Percentiles rank a stretch among this genome's conserved stretches.
Conservation (phyloP, 805 yeast genomes). For the Suhomyces vadensis region DNA sequence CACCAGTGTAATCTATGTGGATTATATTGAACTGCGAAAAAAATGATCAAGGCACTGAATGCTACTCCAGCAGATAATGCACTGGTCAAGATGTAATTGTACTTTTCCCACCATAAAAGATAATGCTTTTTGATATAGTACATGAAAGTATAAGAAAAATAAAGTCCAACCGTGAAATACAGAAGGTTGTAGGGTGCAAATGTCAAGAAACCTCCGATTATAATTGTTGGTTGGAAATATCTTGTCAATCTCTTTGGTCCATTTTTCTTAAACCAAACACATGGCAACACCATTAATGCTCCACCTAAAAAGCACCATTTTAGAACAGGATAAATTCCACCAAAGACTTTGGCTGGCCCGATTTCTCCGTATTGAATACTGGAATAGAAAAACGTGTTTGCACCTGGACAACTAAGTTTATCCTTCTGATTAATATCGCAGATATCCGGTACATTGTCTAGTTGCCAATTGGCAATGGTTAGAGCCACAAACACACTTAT, state of each 20-base stretch:
- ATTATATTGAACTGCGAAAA: constrained; percentile 53
- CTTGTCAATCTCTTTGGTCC: constrained; percentile 36
- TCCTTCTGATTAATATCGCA: constrained; percentile 39
- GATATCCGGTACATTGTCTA: constrained; percentile 34
- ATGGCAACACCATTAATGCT: constrained; percentile 35
- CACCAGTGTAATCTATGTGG: constrained; percentile 55
- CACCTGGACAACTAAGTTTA: constrained; percentile 43
- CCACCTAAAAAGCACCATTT: constrained; percentile 65
- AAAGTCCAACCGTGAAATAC: constrained; percentile 61
- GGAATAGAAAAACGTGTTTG: constrained; percentile 52
- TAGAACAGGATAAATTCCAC: constrained; percentile 52
- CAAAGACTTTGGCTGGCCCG: constrained; percentile 61
- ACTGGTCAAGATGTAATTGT: constrained; percentile 62
- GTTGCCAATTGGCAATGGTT: constrained; percentile 41
- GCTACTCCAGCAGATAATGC: constrained; percentile 66
- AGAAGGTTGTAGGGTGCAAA: constrained; percentile 55
- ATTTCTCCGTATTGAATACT: constrained; percentile 57
- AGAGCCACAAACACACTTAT: constrained; percentile 36
- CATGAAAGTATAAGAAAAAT: constrained; percentile 57
- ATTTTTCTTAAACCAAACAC: constrained; percentile 34
- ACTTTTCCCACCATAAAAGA: constrained; percentile 68
- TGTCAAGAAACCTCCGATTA: constrained; percentile 50
- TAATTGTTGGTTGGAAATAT: constrained; percentile 55
- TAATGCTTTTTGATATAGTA: constrained; percentile 51
- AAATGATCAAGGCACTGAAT: constrained; percentile 57